Base-by-base conservation (phyloP, 495 filamentous ascomycete genomes). In the Penicillium salamii region DNA sequence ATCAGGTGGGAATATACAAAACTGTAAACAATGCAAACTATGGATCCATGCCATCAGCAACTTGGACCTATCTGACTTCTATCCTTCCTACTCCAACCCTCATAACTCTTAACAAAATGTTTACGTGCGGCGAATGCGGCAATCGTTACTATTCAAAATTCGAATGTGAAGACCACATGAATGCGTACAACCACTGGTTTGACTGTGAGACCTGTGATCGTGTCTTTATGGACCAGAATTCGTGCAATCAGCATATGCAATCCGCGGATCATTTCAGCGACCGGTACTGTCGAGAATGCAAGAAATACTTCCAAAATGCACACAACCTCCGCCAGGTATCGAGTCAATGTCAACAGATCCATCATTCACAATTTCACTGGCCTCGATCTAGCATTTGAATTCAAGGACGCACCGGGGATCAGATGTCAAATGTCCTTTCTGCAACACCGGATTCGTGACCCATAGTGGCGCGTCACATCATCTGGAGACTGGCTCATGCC, bases 381-480 rank as follows among this genome's bases (percentile, higher is more conserved):
- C 24, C n/a, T n/a, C n/a, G 18, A 29, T 5, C 29, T 28, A 78
- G 74, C 75, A 80, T 52, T 55, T 73, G 2, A 71, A 75, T 18
- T 79, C 75, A 0, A 58, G 54, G 13, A 61, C 51, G 18, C 71
- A 76, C 49, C 67, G 61, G 6, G 66, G 70, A 21, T 36, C 19
- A 0, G 49, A 51, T 0, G 26, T 75, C 34, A 1, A 34, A 5
- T 80, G 74, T 38, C 70, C 75, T 2, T 77, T 78, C 63, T 79
- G 75, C 59, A 61, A 59, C 23, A 21, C 19, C 17, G 38, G 6
- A 7, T 77, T 67, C 49, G 67, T 65, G 7, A 62, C 70, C 5
- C 67, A 71, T n/a, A 74, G 69, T 37, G 74, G 74, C 13, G 46
- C 75, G 0, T 46, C 53, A 2, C 71, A 75, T 48, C 77, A 80